A percentile compares a stretch with the other conserved stretches of the same genome.
Conservation (phyloP, 2,329 filamentous ascomycete genomes). For the Hymenoscyphus occultus region DNA sequence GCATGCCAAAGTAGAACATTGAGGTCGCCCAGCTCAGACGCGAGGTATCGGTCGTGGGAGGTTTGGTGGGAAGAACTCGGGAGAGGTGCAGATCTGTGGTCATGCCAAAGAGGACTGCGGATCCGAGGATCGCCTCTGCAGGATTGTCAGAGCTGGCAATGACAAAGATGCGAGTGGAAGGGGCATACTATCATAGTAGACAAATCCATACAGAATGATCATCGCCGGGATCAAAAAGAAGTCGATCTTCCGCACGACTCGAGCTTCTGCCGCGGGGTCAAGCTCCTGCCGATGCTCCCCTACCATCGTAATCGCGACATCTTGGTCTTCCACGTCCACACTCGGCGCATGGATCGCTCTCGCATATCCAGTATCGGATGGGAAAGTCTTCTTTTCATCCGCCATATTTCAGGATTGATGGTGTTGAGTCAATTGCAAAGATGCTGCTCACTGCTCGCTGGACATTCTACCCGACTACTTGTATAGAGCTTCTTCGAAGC, state of each 20-base stretch:
- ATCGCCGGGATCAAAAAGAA: conserved; percentile 65
- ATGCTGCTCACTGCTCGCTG: background rate
- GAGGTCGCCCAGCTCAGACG: conserved; percentile 75
- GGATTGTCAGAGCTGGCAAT: background rate
- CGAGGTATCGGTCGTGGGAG: conserved; percentile 60
- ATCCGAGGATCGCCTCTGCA: conserved; percentile 65
- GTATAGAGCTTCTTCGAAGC: background rate
- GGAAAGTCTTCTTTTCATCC: background rate
- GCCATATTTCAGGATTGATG: background rate
- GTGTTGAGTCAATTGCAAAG: background rate
- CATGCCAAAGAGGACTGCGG: conserved; percentile 73
- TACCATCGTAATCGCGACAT: conserved; percentile 33
- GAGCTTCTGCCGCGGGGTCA: conserved; percentile 52
- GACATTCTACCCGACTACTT: background rate
- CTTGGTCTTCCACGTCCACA: conserved; percentile 14
- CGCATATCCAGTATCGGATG: background rate
- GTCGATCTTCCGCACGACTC: conserved; percentile 65
- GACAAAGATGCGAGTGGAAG: background rate
- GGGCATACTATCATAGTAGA: conserved; percentile 62
- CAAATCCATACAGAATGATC: conserved; percentile 62
- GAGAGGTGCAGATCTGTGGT: conserved; percentile 62
- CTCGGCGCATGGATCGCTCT: background rate
- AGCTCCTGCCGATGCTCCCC: conserved; percentile 29
- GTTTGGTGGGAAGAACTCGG: conserved; percentile 46
- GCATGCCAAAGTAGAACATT: conserved; percentile 78